phyloP scores from a whole-genome alignment of 2,329 filamentous ascomycete genomes.

The Penicillium nordicum region DNA sequence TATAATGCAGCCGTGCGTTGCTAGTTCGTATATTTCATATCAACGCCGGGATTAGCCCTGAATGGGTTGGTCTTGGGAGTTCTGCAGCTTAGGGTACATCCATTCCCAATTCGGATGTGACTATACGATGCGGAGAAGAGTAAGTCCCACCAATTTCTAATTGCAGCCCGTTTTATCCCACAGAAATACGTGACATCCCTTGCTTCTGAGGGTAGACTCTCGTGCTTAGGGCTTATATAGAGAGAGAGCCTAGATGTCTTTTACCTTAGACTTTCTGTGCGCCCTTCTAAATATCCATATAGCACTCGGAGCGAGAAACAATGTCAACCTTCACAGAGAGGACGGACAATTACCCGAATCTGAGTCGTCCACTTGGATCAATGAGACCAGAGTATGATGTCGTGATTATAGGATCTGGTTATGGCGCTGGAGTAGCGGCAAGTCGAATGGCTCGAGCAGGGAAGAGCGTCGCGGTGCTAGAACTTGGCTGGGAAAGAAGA shows the following conservation, averaged over 20 bases:
- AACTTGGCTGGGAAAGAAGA: constrained; percentile 63
- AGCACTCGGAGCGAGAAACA: neutral
- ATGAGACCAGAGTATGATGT: constrained; percentile 54
- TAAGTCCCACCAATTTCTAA: neutral
- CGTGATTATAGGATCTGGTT: constrained; percentile 66
- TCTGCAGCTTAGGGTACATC: neutral
- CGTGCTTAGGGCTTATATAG: neutral
- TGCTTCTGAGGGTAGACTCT: neutral
- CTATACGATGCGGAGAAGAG: neutral
- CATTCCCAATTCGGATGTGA: neutral
- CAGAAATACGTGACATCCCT: neutral
- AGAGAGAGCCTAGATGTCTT: neutral
- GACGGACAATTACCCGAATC: constrained; percentile 8
- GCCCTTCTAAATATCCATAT: neutral
- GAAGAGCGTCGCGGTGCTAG: constrained; percentile 61
- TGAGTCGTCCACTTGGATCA: constrained; percentile 5
- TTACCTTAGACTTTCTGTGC: neutral
- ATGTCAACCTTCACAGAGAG: neutral
- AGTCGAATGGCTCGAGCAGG: constrained; percentile 61
- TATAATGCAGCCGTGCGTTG: neutral
- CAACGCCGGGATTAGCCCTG: neutral
- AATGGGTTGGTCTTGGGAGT: neutral
- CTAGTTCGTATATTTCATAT: neutral
- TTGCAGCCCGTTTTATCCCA: neutral
- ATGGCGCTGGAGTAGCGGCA: constrained; percentile 64